Evolutionary conservation across 2,329 filamentous ascomycete species (phyloP), one percentile per base, ranked within the genome.

Genomic region (Diaporthe citrichinensis): DNA sequence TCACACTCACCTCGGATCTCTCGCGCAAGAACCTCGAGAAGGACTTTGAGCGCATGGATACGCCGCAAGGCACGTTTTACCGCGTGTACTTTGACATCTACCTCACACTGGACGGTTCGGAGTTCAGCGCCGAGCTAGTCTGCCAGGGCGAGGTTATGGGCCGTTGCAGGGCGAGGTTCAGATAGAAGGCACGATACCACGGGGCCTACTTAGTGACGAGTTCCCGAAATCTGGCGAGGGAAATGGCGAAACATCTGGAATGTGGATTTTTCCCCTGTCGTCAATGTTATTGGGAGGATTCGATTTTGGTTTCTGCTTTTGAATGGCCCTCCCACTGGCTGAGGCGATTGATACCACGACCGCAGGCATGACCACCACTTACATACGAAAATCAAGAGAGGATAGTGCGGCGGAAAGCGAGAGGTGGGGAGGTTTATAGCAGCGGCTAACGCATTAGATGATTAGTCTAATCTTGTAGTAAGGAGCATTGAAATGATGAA

Each of bases 71-170:
- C 77, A 97, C 95, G 4, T 98, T 98, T 85, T 98, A 98, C 88
- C 93, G 95, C 78, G 92, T 94, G 77, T 94, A 93, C 84, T 93
- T 93, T 79, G 92, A 93, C 80, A 93, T 94, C 79, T 97, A 98
- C 85, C 91, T 99, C 78, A 98, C 97, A 0, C 92, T 99, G 23
- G 97, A 99, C 82, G 97, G 97, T 31, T 98, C 95, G 71, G 97
- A 99, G 84, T 98, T 99, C 88, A 98, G 97, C 80, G 97, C 97
- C 72, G 97, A 98, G 87, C 88, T 99, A 53, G 96, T 98, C n/a
- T 99, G 97, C 87, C 97, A 99, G 85, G 97, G 97, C 81, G 97
- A 98, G 85, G 95, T 99, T 79, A 99, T 98, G 97, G 97, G 97
- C 79, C 93, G 96, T 78, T 98, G 96, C 90, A 93, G 96, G 78